These are phyloP conservation scores for Umbellularia californica DNA, from an alignment of 164 flowering plant species.

Conservation along the genomic window DNA sequence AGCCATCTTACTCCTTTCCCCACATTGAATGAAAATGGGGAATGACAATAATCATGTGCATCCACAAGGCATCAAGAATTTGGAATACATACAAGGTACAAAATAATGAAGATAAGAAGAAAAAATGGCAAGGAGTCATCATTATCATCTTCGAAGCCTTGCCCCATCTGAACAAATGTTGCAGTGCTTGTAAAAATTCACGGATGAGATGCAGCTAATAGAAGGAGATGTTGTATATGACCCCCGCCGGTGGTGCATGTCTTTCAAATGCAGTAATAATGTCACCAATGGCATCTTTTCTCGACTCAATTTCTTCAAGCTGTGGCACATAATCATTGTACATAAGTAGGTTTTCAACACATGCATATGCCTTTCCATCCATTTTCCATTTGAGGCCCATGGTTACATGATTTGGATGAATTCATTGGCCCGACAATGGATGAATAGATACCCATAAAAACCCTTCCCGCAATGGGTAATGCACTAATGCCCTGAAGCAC, in stretches of 20 bases:
- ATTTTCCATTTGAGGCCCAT: background rate
- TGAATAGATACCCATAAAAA: background rate
- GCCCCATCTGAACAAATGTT: background rate
- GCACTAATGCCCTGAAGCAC: background rate
- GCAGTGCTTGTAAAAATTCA: background rate
- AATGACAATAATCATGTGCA: too few relatives aligned
- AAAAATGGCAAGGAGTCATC: background rate
- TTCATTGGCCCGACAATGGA: background rate
- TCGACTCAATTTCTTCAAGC: conserved; percentile 73
- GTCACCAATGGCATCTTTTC: conserved; percentile 81
- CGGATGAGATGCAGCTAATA: conserved; percentile 31
- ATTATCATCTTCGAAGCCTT: background rate
- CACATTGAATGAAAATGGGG: too few relatives aligned
- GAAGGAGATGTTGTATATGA: conserved; percentile 68
- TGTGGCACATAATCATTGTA: conserved; percentile 18
- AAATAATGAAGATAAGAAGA: too few relatives aligned
- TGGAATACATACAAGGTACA: too few relatives aligned
- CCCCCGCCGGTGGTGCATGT: conserved; percentile 65
- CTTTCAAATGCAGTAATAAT: conserved; percentile 66
- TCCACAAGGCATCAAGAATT: too few relatives aligned
- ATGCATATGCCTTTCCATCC: background rate
- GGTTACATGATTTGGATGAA: background rate
- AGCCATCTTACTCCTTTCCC: too few relatives aligned
- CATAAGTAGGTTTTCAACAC: background rate
- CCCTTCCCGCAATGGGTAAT: background rate